These are phyloP conservation scores for Boletus rex-veris DNA, from an alignment of 768 basidiomycete genomes.

Conservation along the genomic window DNA sequence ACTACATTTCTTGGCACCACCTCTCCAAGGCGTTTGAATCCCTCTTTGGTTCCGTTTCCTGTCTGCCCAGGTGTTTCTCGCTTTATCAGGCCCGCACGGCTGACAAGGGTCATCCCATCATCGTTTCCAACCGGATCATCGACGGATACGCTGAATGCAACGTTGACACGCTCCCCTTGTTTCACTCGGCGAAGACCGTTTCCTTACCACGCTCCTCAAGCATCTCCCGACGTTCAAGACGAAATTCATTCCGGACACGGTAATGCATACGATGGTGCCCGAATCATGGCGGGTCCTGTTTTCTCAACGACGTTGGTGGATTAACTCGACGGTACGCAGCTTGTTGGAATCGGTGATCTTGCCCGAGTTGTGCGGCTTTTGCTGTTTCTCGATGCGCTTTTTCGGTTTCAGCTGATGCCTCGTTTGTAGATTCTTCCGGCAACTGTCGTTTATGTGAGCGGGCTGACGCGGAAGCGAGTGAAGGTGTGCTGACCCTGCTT, in stretches of 20 bases:
- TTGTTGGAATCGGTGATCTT: constrained; percentile 82
- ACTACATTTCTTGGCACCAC: constrained; percentile 90
- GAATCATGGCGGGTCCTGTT: constrained; percentile 86
- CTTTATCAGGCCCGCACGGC: constrained; percentile 91
- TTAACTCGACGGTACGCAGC: constrained; percentile 96
- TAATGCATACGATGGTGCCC: constrained; percentile 89
- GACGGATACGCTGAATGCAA: constrained; percentile 92
- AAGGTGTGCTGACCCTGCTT: too few species aligned
- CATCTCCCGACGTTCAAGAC: constrained; percentile 96
- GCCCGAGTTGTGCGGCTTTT: constrained; percentile 63
- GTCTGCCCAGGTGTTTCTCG: constrained; percentile 94
- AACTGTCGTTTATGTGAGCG: too few species aligned
- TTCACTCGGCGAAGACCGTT: constrained; percentile 94
- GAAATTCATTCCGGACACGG: constrained; percentile 85
- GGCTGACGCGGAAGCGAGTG: too few species aligned
- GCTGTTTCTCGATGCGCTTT: constrained; percentile 93
- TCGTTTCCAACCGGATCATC: constrained; percentile 94
- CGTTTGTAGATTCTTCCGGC: too few species aligned
- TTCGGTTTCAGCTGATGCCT: too few species aligned
- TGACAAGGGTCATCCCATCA: constrained; percentile 92
- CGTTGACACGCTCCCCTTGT: constrained; percentile 87
- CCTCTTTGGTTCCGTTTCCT: constrained; percentile 91
- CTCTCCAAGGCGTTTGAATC: constrained; percentile 92
- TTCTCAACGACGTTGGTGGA: constrained; percentile 93
- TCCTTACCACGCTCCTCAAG: constrained; percentile 89